phyloP scores from a whole-genome alignment of 495 filamentous ascomycete species.

The Penicillium malachiteum region DNA sequence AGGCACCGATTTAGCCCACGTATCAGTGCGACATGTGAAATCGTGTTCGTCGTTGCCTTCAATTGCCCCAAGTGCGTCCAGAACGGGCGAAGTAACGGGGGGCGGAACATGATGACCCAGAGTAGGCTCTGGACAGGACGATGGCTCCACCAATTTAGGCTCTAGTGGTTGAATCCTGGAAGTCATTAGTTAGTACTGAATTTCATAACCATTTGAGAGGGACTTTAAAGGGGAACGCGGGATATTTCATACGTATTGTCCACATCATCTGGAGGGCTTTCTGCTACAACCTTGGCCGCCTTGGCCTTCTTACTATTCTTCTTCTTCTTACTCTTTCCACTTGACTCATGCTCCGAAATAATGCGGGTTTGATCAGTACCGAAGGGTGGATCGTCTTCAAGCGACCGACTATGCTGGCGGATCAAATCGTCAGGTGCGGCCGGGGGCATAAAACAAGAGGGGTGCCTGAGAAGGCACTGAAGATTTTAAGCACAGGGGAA shows the following conservation, averaged over 20 bases:
- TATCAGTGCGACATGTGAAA: conserved; percentile 40
- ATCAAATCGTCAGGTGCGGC: conserved; percentile 47
- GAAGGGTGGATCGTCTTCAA: conserved; percentile 37
- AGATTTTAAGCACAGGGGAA: conserved; percentile 4
- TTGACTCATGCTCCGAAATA: conserved; percentile 40
- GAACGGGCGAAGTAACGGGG: conserved; percentile 41
- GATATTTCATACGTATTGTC: conserved; percentile 28
- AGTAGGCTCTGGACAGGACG: conserved; percentile 31
- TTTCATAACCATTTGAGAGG: too few species aligned
- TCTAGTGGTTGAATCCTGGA: not conserved
- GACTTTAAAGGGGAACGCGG: too few species aligned
- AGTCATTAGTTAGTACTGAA: not conserved
- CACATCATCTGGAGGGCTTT: conserved; percentile 38
- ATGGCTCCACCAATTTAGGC: conserved; percentile 31
- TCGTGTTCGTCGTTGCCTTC: conserved; percentile 34
- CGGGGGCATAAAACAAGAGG: conserved; percentile 47
- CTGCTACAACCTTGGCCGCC: conserved; percentile 34
- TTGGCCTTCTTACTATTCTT: conserved; percentile 44
- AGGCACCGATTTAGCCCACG: conserved; percentile 50
- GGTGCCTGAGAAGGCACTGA: conserved; percentile 33
- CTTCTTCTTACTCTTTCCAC: conserved; percentile 49
- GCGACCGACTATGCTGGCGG: conserved; percentile 43
- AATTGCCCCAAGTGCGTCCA: conserved; percentile 42
- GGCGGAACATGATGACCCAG: conserved; percentile 27
- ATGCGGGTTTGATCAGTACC: conserved; percentile 24